Percentiles rank a stretch among this genome's conserved stretches.
These are phyloP conservation scores for Colletotrichum liaoningense DNA, from an alignment of 2,329 filamentous ascomycete species.

Conservation along the genomic window DNA sequence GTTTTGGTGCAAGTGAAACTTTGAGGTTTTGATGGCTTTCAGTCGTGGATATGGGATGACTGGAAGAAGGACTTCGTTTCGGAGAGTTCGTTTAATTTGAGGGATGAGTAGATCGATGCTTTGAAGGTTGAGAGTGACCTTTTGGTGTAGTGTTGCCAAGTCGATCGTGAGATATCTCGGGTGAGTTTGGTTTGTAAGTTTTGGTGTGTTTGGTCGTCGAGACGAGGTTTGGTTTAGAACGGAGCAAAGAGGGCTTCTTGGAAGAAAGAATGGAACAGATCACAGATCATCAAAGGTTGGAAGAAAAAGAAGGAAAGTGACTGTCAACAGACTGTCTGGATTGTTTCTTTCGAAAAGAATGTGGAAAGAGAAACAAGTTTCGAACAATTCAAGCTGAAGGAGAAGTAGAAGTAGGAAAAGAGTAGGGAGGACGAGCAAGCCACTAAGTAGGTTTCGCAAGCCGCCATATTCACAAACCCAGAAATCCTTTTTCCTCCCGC, in stretches of 20 bases:
- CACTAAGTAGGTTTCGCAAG: constrained; percentile 33
- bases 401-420: constrained; percentile 17
- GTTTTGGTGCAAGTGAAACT: not conserved
- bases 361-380: constrained; percentile 18
- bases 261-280: constrained; percentile 35
- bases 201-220: not conserved
- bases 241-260: not conserved
- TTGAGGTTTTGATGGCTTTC: not conserved
- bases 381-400: constrained; percentile 29
- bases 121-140: not conserved
- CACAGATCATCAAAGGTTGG: constrained; percentile 28
- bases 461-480: not conserved
- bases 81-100: not conserved
- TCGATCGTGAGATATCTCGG: not conserved
- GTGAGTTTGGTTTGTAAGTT: not conserved
- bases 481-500: constrained; percentile 9
- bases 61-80: not conserved
- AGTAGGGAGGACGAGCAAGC: constrained; percentile 16
- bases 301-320: constrained; percentile 33
- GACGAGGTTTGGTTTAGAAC: not conserved
- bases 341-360: constrained; percentile 32
- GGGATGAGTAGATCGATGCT: not conserved
- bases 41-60: not conserved
- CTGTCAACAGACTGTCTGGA: constrained; percentile 29
- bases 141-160: not conserved